Conservation (phyloP, 306 rosid species). For the Vigna hirtella region DNA sequence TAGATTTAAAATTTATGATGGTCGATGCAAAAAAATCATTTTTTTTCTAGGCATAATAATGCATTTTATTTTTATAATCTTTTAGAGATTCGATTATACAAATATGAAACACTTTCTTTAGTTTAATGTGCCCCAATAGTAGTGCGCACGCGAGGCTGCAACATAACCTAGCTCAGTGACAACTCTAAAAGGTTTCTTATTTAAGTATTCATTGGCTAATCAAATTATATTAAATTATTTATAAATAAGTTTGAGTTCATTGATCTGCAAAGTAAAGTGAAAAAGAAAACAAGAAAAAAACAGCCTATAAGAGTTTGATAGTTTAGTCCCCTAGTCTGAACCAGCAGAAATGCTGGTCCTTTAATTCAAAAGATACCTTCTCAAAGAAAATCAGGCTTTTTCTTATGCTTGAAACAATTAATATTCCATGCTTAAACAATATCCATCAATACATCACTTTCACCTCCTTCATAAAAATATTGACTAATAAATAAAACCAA, state of each 20-base stretch:
- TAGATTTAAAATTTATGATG: neutral
- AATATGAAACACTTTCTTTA: neutral
- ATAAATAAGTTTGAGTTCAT: neutral
- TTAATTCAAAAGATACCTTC: neutral
- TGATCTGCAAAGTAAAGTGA: neutral
- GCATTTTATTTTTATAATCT: neutral
- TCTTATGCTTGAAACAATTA: neutral
- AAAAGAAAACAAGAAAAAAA: neutral
- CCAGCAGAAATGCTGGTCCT: neutral
- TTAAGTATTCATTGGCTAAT: neutral
- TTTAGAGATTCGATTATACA: neutral
- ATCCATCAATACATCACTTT: slow-evolving; percentile 24
- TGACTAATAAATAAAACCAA: slow-evolving; percentile 2
- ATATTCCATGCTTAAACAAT: slow-evolving; percentile 13
- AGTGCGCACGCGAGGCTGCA: neutral
- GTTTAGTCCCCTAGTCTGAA: slow-evolving; percentile 3
- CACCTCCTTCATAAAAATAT: slow-evolving; percentile 20
- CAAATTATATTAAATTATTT: neutral
- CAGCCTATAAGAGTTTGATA: neutral
- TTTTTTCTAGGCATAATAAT: neutral
- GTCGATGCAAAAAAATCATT: neutral
- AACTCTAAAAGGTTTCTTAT: neutral
- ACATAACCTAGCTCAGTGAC: neutral
- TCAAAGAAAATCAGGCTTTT: neutral
- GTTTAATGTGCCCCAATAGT: neutral